Conservation (phyloP, 2,329 filamentous ascomycete species). For the Monosporascus cannonballus region DNA sequence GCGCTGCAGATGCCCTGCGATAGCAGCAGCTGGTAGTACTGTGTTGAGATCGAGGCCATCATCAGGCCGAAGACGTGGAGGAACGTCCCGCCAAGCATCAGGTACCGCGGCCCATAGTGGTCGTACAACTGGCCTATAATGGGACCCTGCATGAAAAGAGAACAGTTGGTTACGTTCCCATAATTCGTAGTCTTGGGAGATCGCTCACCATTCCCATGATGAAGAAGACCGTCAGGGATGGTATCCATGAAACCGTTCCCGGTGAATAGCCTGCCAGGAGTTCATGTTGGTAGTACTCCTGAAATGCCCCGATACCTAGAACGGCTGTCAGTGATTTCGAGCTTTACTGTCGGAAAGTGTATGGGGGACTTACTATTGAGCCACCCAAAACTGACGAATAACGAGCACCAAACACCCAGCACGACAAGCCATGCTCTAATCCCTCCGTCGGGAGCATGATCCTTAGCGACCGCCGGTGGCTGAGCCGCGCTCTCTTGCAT, state of each 20-base stretch:
- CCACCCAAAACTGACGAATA: not conserved
- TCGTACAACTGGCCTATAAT: not conserved
- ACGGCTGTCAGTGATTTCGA: not conserved
- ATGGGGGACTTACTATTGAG: not conserved
- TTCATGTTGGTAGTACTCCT: not conserved
- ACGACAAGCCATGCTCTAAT: not conserved
- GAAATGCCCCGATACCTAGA: not conserved
- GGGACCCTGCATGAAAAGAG: not conserved
- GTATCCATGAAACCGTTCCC: not conserved
- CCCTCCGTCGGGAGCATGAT: not conserved
- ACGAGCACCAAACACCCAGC: not conserved
- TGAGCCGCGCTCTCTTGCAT: not conserved
- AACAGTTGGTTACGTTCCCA: not conserved
- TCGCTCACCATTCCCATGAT: not conserved
- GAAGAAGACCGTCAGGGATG: not conserved
- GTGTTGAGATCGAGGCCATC: slow-evolving; percentile 10
- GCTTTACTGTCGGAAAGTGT: not conserved
- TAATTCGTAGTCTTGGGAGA: not conserved
- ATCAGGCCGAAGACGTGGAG: slow-evolving; percentile 11
- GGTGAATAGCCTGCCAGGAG: not conserved
- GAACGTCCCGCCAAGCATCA: not conserved
- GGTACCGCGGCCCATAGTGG: not conserved
- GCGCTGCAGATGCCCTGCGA: slow-evolving; percentile 8
- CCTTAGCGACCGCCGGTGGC: not conserved
- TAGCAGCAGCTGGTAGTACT: slow-evolving; percentile 14